Base-by-base conservation (phyloP, 2,329 filamentous ascomycete species). In the Leptographium flavum region DNA sequence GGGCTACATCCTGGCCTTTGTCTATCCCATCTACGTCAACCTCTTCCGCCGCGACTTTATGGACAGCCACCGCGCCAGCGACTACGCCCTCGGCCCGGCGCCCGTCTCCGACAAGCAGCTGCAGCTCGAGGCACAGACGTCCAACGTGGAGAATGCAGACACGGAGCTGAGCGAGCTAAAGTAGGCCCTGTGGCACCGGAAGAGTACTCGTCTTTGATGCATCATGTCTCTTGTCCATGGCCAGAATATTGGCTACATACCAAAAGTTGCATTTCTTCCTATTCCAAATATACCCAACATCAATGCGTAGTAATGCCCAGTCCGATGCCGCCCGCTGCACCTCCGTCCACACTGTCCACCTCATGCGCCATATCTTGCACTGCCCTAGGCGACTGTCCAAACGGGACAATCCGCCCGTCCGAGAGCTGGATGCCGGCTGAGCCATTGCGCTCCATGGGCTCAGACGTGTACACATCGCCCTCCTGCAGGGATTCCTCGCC, bases 11-110 rank as follows among this genome's bases (percentile, higher is more conserved):
- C 39, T 57, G n/a, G 54, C 56, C 1, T 53, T 53, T 44, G 45
- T 54, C 54, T 55, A 47, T 19, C 58, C 57, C 1, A 38, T 60
- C 23, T 58, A 60, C 36, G 56, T 59, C 48, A 59, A 58, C 45
- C 23, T 59, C 27, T 60, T 50, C 51, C 54, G 57, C 37, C 49
- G 51, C 28, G 52, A 57, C 14, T 43, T 55, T 33, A 57, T 60
- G 57, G 57, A 60, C 45, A 49, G 35, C 38, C 57, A 60, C 41
- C 54, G 57, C 5, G 50, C 52, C 14, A 58, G 57, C 19, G 54
- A 48, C 13, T 50, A 56, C 19, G 55, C 55, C 17, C 50, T 59
- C 36, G 46, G 49, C 43, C 50, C 51, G 7, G 27, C 32, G 4
- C n/a, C 23, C 13, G 30, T 43, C 21, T 44, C 30, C 27, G 54